Base-by-base conservation (phyloP, 2,329 filamentous ascomycete genomes). In the Tolypocladium ophioglossoides region DNA sequence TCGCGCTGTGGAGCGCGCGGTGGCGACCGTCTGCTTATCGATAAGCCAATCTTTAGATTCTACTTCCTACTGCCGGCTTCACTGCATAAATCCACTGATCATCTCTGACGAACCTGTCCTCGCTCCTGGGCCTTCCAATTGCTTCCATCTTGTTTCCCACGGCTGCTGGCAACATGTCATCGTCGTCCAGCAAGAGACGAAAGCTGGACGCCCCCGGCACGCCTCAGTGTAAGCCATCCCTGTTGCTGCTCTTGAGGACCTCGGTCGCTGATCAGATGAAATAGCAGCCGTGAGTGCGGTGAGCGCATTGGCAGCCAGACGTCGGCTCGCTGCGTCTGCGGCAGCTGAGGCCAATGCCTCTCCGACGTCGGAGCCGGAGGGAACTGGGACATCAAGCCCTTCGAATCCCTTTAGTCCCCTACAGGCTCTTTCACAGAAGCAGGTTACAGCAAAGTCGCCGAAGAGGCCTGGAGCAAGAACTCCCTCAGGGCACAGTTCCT, bases 241-340 rank as follows among this genome's bases (percentile, higher is more conserved):
- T 20, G 22, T 5, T 18, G n/a, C 27, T 41, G 18, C 7, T 46
- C 24, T 46, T 38, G 12, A 47, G 24, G 37, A 47, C n/a, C 18
- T 27, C 51, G 24, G 10, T 22, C 34, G n/a, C 39, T 56, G 32
- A 41, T 32, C 20, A 18, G 24, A 37, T 49, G 27, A 40, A 34
- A 30, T 32, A 58, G 60, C 58, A 54, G 59, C 64, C 3, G 62
- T 65, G 54, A 71, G 66, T 41, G 69, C 70, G n/a, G 58, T 71
- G n/a, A 71, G 68, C 56, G 69, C 70, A 7, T 58, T 72, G 22
- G 66, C 69, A 37, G 70, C 69, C 55, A 64, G 68, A 16, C 64
- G 69, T 34, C 66, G 63, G 12, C 58, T 64, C 20, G 59, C 54
- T 18, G 58, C 56, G 18, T 55, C 57, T 30, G 54, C 54, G 50